These are phyloP conservation scores for Trichoderma sp. DNA, from an alignment of 2,329 filamentous ascomycete genomes.

Conservation along the genomic window DNA sequence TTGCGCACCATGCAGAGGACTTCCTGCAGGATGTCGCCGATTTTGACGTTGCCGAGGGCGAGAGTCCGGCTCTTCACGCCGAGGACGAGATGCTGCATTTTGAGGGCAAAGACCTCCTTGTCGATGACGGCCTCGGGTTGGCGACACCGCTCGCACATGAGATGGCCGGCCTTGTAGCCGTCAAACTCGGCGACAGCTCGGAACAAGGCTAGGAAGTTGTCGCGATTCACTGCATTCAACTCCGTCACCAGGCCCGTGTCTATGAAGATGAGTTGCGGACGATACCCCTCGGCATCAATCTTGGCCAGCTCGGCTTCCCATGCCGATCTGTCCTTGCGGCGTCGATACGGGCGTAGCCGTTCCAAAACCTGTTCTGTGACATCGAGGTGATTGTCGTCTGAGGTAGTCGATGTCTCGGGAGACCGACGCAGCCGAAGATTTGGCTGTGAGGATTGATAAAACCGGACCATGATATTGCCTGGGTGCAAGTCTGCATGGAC, in stretches of 20 bases:
- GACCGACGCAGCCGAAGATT: slow-evolving; percentile 47
- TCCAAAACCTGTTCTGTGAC: slow-evolving; percentile 84
- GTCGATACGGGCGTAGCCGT: slow-evolving; percentile 69
- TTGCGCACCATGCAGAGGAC: slow-evolving; percentile 86
- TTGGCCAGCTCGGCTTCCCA: slow-evolving; percentile 74
- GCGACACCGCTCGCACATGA: slow-evolving; percentile 94
- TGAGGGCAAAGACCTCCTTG: slow-evolving; percentile 84
- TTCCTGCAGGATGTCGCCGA: slow-evolving; percentile 89
- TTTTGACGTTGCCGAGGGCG: slow-evolving; percentile 89
- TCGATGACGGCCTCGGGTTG: slow-evolving; percentile 89
- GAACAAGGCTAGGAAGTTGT: slow-evolving; percentile 94
- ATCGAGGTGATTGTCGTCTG: slow-evolving; percentile 56
- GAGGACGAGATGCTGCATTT: slow-evolving; percentile 95
- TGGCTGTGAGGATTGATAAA: slow-evolving; percentile 78
- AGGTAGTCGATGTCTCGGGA: slow-evolving; percentile 31
- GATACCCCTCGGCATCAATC: slow-evolving; percentile 82
- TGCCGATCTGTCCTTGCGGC: slow-evolving; percentile 57
- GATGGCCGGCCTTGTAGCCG: slow-evolving; percentile 86
- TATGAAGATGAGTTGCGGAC: slow-evolving; percentile 94
- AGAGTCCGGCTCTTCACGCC: slow-evolving; percentile 88
- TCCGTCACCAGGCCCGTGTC: slow-evolving; percentile 95
- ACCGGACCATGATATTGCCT: slow-evolving; percentile 98
- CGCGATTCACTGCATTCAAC: slow-evolving; percentile 78
- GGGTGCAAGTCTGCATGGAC: slow-evolving; percentile 95
- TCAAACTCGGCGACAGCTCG: slow-evolving; percentile 95